Base-by-base conservation (phyloP, 2,329 filamentous ascomycete species). In the Xylariaceae sp. region DNA sequence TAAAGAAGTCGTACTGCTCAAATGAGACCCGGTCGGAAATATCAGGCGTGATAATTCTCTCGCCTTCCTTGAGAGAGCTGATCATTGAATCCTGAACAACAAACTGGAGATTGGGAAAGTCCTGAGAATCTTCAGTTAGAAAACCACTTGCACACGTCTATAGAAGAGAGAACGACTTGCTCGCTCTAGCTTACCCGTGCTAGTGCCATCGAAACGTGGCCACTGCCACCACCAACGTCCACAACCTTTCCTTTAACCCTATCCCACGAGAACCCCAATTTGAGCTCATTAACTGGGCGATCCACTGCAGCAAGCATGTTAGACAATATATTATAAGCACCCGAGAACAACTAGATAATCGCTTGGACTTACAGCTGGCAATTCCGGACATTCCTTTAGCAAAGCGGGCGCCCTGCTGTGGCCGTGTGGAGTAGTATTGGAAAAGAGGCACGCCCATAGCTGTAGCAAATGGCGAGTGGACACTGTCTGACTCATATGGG, bases 1-100 rank as follows among this genome's bases (percentile, higher is more conserved):
- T 34, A 47, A 61, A 64, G 51, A 64, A 63, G 37, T 48, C 45
- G 42, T 56, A 49, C 40, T 56, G 39, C 17, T 16, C 29, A 27
- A 54, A 60, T 1, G 45, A 21, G 3, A 61, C 37, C 16, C 57
- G 56, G 12, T 46, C 48, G 7, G 21, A 19, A 5, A 55, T 22
- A 4, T 45, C 38, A 10, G 37, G n/a, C 5, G 37, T 37, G 3
- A 58, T 41, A 6, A 48, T 34, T 2, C 29, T 19, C 22, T 54
- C 17, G n/a, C 55, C 57, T 25, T 56, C 22, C 2, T 32, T 49
- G 7, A 58, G 49, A 55, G 58, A 60, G 11, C 49, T 25, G 16
- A n/a, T 16, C 1, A 27, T 12, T 16, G 5, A 8, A 36, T 63
- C 59, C 33, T 62, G 57, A 1, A 62, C 56, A 16, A 57, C 45